Percentiles rank a stretch among this genome's conserved stretches.
Evolutionary conservation across 768 basidiomycete species (phyloP).

Genomic region (Leucogyrophana mollusca): DNA sequence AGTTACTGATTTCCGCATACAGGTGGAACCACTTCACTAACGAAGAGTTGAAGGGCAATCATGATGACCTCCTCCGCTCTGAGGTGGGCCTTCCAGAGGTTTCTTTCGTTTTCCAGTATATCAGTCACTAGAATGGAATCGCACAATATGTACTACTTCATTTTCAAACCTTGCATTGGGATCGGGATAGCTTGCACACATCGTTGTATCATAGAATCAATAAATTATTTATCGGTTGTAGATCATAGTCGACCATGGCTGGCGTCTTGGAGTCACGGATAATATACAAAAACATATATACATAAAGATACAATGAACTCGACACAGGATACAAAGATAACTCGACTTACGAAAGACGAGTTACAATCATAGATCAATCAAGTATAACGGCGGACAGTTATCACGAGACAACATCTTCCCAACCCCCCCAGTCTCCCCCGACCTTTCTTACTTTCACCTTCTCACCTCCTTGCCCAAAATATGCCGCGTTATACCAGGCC

Average conservation of each 20-base stretch:
- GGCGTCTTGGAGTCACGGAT: no score
- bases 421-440: slow-evolving; percentile 72
- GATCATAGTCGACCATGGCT: no score
- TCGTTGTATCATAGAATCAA: no score
- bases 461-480: slow-evolving; percentile 77
- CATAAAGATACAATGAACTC: no score
- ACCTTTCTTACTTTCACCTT: slow-evolving; percentile 70
- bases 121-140: slow-evolving; percentile 62
- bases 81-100: slow-evolving; percentile 83
- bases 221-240: no score
- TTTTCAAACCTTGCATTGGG: neutral
- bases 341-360: no score
- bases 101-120: slow-evolving; percentile 95
- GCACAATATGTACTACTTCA: neutral
- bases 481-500: slow-evolving; percentile 75
- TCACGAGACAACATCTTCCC: slow-evolving; percentile 64
- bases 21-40: slow-evolving; percentile 99
- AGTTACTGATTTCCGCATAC: slow-evolving; percentile 5
- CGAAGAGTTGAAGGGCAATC: slow-evolving; percentile 81
- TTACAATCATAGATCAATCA: no score
- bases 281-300: no score
- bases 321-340: no score
- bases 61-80: slow-evolving; percentile 91
- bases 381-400: neutral
- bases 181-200: no score